Evolutionary conservation across 139 green algal genomes (phyloP), one percentile per base, ranked within the genome.

Genomic region (Closterium sp.): DNA sequence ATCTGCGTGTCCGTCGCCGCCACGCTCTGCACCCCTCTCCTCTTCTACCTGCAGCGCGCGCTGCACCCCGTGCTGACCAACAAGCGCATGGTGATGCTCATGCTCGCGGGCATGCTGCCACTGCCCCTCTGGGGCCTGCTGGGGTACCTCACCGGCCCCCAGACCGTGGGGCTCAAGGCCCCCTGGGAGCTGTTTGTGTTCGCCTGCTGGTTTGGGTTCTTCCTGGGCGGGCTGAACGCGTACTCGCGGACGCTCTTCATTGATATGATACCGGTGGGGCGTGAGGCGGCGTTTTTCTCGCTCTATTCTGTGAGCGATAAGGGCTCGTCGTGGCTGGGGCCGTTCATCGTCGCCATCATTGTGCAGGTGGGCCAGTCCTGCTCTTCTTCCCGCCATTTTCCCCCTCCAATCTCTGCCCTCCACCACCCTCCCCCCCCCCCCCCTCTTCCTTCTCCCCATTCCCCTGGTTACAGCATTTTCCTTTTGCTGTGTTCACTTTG

Each of bases 241-340:
- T 93, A 87, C 91, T 38, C 34, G 16, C 36, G 87, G 31, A 90
- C 91, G 55, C 33, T 93, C 9, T 93, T 91, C 35, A 83, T 76
- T 30, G 87, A 93, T 7, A 33, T 93, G 10, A 93, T 91, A 9
- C 91, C 91, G 55, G 23, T 33, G 6, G 87, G 87, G 12, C 87
- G 88, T 34, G 91, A 93, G 87, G 76, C 81, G 28, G 55, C 91
- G 32, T 85, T 93, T 8, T 93, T 93, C 76, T 64, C 31, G 19
- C 35, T 93, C 30, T 93, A 88, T 34, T 66, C 91, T 81, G 84
- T 93, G n/a, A 91, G 66, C 25, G 91, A 93, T 28, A 93, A 93
- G 43, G 91, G 87, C 25, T 87, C 34, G 31, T 89, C 55, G 7
- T 93, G 91, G 91, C 76, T 93, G 34, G 91, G 91, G 5, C 91